These are phyloP conservation scores for Claviceps sp. DNA, from an alignment of 2,329 filamentous ascomycete genomes.

Conservation along the genomic window DNA sequence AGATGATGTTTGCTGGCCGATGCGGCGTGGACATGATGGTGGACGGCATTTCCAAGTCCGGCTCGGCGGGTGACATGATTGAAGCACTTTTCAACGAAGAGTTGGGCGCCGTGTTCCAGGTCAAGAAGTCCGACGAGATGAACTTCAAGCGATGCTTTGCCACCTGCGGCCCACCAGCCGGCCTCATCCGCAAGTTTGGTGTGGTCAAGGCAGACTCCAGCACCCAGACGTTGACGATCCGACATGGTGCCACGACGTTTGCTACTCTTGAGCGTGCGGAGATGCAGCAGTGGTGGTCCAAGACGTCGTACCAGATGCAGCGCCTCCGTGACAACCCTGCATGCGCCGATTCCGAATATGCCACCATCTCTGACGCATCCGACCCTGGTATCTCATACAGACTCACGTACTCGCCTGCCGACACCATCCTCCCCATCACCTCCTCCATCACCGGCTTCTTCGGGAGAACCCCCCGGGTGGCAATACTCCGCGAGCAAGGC, in stretches of 20 bases:
- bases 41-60: constrained; percentile 54
- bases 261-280: constrained; percentile 55
- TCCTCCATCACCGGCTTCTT: constrained; percentile 37
- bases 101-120: constrained; percentile 89
- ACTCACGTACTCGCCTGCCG: constrained; percentile 65
- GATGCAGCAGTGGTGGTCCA: constrained; percentile 79
- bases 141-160: constrained; percentile 85
- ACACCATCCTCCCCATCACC: constrained; percentile 54
- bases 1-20: constrained; percentile 97
- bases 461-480: constrained; percentile 56
- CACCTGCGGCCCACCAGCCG: constrained; percentile 70
- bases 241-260: constrained; percentile 54
- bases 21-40: constrained; percentile 78
- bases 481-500: constrained; percentile 88
- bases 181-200: constrained; percentile 74
- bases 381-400: constrained; percentile 80
- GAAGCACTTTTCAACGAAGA: constrained; percentile 90
- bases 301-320: constrained; percentile 85
- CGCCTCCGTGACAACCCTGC: constrained; percentile 75
- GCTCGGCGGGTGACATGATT: constrained; percentile 50
- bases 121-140: constrained; percentile 70
- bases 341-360: constrained; percentile 75
- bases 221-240: constrained; percentile 68
- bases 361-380: constrained; percentile 56
- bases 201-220: constrained; percentile 55